These are phyloP conservation scores for Macrophomina phaseolina DNA, from an alignment of 2,329 filamentous ascomycete genomes.

Conservation along the genomic window DNA sequence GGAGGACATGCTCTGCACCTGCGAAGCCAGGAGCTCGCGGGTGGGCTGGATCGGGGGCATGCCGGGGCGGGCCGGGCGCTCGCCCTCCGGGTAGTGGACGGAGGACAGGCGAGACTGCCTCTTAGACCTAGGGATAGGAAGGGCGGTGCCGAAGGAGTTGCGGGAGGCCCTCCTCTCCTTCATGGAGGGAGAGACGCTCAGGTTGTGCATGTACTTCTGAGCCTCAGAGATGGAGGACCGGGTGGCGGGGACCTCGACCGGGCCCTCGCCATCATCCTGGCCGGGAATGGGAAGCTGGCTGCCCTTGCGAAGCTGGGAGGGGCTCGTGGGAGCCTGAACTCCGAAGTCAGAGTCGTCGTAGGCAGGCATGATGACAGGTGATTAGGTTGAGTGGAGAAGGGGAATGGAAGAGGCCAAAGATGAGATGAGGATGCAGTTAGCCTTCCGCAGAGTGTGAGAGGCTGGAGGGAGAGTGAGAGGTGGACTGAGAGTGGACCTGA, in stretches of 20 bases:
- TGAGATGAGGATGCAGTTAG: background rate
- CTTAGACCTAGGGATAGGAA: slow-evolving; percentile 75
- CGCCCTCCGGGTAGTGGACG: slow-evolving; percentile 57
- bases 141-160: slow-evolving; percentile 75
- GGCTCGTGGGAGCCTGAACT: slow-evolving; percentile 44
- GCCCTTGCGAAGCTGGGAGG: slow-evolving; percentile 33
- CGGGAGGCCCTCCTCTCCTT: slow-evolving; percentile 71
- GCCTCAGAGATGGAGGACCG: slow-evolving; percentile 72
- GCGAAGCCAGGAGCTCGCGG: slow-evolving; percentile 71
- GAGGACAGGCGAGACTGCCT: slow-evolving; percentile 71
- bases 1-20: slow-evolving; percentile 70
- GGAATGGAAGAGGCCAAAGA: background rate
- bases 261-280: slow-evolving; percentile 47
- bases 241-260: slow-evolving; percentile 70
- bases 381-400: background rate
- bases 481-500: slow-evolving; percentile 15
- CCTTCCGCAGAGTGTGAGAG: slow-evolving; percentile 5
- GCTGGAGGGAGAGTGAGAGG: slow-evolving; percentile 12
- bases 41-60: slow-evolving; percentile 66
- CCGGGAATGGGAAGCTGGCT: slow-evolving; percentile 51
- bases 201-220: slow-evolving; percentile 72
- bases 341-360: slow-evolving; percentile 64
- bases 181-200: slow-evolving; percentile 71
- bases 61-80: slow-evolving; percentile 56
- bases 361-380: slow-evolving; percentile 60